Percentiles rank a stretch among this genome's conserved stretches.
These are phyloP conservation scores for Pascua guehoae DNA, from an alignment of 1,284 basidiomycete genomes.

Conservation along the genomic window DNA sequence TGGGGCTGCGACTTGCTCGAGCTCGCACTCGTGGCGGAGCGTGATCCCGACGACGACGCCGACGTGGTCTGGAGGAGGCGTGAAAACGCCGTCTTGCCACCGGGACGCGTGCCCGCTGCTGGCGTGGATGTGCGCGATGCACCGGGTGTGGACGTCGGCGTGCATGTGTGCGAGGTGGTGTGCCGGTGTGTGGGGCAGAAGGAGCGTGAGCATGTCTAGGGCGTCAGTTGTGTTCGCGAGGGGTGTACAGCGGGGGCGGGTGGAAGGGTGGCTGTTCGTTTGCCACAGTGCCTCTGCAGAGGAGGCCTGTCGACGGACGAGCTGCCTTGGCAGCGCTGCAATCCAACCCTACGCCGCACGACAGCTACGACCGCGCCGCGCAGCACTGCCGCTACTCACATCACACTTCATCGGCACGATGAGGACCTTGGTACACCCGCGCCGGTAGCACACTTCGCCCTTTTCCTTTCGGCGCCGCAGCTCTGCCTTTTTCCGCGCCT, in stretches of 20 bases:
- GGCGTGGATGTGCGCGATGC: slow-evolving; percentile 14
- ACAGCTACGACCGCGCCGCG: too few species aligned
- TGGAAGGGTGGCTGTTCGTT: too few species aligned
- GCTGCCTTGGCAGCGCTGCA: too few species aligned
- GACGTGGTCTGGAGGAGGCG: slow-evolving; percentile 22
- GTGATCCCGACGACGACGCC: slow-evolving; percentile 1
- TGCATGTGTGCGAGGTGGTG: slow-evolving; percentile 33
- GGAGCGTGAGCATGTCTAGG: slow-evolving; percentile 23
- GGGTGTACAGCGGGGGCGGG: too few species aligned
- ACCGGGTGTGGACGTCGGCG: slow-evolving; percentile 17
- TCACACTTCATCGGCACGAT: slow-evolving; percentile 47
- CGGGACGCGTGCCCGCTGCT: neutral
- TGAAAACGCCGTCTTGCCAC: slow-evolving; percentile 30
- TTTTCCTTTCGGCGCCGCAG: slow-evolving; percentile 35
- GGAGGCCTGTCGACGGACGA: too few species aligned
- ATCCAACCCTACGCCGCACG: too few species aligned
- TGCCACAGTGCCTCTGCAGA: too few species aligned
- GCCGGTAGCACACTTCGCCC: slow-evolving; percentile 46
- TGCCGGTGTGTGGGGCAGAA: slow-evolving; percentile 45
- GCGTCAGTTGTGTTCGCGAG: too few species aligned
- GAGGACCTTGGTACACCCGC: slow-evolving; percentile 41
- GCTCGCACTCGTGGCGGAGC: too few species aligned
- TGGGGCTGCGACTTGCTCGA: neutral
- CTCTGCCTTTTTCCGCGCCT: slow-evolving; percentile 37
- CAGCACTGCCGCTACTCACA: slow-evolving; percentile 4